Evolutionary conservation across 495 filamentous ascomycete genomes (phyloP).

Genomic region (Annulohypoxylon maeteangense): DNA sequence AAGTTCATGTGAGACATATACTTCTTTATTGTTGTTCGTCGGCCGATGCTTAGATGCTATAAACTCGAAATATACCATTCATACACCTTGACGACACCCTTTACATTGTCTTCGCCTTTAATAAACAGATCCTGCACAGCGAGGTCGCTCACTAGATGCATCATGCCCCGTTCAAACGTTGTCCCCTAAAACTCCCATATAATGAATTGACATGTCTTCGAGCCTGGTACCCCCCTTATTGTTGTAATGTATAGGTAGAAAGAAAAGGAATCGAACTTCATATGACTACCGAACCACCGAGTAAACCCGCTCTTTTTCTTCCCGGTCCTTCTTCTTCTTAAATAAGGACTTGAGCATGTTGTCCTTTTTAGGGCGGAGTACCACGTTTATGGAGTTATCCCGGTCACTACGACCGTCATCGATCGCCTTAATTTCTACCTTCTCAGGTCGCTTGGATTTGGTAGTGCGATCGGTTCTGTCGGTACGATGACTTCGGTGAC

Average conservation of each 20-base stretch:
- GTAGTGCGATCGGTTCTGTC: slow-evolving; percentile 45
- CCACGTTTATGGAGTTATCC: slow-evolving; percentile 46
- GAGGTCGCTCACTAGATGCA: slow-evolving; percentile 29
- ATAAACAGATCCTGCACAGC: slow-evolving; percentile 20
- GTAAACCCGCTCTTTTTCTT: slow-evolving; percentile 45
- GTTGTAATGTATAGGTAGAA: slow-evolving; percentile 14
- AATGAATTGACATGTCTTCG: slow-evolving; percentile 18
- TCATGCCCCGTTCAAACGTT: slow-evolving; percentile 10
- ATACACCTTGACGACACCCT: slow-evolving; percentile 5
- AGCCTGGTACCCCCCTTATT: slow-evolving; percentile 28
- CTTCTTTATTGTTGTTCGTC: not conserved
- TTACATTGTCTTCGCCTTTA: slow-evolving; percentile 12
- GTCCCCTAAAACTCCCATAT: slow-evolving; percentile 25
- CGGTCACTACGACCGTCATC: slow-evolving; percentile 49
- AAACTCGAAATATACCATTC: slow-evolving; percentile 13
- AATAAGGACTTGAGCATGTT: slow-evolving; percentile 65
- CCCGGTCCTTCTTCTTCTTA: slow-evolving; percentile 59
- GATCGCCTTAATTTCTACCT: slow-evolving; percentile 44
- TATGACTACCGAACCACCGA: slow-evolving; percentile 35
- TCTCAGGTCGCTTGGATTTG: slow-evolving; percentile 46
- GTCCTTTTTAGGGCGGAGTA: slow-evolving; percentile 54
- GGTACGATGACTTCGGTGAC: slow-evolving; percentile 48
- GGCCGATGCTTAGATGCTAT: not conserved
- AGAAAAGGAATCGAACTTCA: not conserved
- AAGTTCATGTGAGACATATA: not conserved